Conservation (phyloP, 2,329 filamentous ascomycete species). For the Colletotrichum sp. region DNA sequence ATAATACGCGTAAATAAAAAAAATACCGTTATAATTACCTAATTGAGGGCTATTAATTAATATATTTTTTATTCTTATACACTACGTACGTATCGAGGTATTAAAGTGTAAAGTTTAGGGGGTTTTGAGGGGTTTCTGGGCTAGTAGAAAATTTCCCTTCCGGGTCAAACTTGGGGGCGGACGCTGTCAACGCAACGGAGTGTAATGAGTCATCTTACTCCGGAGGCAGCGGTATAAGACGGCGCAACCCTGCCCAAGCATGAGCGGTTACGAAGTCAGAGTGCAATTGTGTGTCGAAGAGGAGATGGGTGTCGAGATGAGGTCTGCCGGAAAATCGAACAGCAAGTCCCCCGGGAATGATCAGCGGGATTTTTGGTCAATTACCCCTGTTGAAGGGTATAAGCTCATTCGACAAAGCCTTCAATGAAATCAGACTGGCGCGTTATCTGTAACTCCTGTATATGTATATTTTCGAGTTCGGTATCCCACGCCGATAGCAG, state of each 20-base stretch:
- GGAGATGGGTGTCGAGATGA: no score
- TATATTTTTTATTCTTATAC: no score
- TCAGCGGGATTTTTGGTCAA: neutral
- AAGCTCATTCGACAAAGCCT: neutral
- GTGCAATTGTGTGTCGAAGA: neutral
- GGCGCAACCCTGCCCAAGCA: neutral
- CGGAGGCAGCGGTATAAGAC: neutral
- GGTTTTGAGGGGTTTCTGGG: no score
- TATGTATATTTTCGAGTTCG: neutral
- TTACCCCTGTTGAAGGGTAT: neutral
- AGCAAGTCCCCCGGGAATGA: neutral
- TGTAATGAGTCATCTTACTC: neutral
- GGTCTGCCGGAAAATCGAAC: neutral
- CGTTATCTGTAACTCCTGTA: neutral
- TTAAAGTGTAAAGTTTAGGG: no score
- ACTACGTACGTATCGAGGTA: no score
- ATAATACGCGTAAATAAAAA: no score
- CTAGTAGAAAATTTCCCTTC: no score
- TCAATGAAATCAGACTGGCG: neutral
- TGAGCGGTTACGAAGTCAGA: accelerated
- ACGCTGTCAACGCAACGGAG: no score
- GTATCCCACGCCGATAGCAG: neutral
- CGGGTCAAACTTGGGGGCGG: no score
- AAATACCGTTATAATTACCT: no score
- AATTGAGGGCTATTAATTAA: no score